phyloP scores from a whole-genome alignment of 352 stramenopile species.

The Phytophthora fragariaefolia region DNA sequence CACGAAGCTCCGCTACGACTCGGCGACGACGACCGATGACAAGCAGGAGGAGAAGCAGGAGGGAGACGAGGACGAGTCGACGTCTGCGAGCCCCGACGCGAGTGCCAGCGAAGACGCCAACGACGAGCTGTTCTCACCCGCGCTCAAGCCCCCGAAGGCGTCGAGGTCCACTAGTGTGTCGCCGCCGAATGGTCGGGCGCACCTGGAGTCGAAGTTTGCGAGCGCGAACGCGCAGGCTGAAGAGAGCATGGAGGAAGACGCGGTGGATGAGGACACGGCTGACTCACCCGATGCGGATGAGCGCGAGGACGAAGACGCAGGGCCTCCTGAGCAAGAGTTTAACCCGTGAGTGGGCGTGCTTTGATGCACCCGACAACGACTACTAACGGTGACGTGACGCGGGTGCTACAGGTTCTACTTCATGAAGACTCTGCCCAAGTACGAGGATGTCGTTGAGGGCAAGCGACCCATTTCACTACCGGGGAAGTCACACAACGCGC shows the following conservation, averaged over 20 bases:
- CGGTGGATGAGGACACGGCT: conserved; percentile 27
- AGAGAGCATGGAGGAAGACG: conserved; percentile 40
- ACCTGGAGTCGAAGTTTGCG: conserved; percentile 43
- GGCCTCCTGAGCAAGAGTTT: conserved; percentile 67
- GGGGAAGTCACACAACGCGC: conserved; percentile 53
- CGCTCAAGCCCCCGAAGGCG: conserved; percentile 59
- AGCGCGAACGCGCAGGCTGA: conserved; percentile 27
- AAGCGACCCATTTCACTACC: conserved; percentile 64
- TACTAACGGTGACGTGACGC: conserved; percentile 7
- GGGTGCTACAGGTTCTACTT: conserved; percentile 72
- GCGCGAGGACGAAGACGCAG: conserved; percentile 46
- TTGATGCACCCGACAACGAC: neutral
- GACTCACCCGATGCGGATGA: conserved; percentile 37
- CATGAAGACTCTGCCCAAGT: conserved; percentile 87
- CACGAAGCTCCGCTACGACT: conserved; percentile 34
- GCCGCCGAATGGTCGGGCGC: conserved; percentile 33
- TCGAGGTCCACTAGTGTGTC: conserved; percentile 50
- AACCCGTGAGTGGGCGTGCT: conserved; percentile 62
- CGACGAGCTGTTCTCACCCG: conserved; percentile 77
- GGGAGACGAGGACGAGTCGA: conserved; percentile 12
- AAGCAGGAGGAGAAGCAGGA: conserved; percentile 26
- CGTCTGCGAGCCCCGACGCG: conserved; percentile 6
- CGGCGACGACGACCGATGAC: conserved; percentile 3
- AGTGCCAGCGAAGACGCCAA: conserved; percentile 43
- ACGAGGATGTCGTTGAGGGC: conserved; percentile 70